Evolutionary conservation across 768 basidiomycete genomes (phyloP).

Genomic region (Leccinum disarticulatum): DNA sequence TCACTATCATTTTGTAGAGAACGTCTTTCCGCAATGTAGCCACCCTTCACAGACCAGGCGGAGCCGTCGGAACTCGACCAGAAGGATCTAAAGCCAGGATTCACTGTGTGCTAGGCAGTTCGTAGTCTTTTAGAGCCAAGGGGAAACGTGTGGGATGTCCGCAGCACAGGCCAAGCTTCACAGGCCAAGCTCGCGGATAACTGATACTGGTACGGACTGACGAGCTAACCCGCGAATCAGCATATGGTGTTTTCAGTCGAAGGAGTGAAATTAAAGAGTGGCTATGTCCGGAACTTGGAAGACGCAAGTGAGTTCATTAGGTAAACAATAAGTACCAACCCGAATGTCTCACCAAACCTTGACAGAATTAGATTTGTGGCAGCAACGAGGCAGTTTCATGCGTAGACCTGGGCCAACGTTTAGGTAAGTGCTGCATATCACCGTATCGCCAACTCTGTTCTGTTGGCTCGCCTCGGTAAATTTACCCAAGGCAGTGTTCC

Average conservation of each 20-base stretch:
- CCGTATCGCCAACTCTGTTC: not conserved
- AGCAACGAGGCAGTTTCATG: not conserved
- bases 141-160: not conserved
- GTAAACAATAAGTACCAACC: no score
- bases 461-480: not conserved
- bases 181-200: not conserved
- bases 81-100: not conserved
- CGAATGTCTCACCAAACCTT: not conserved
- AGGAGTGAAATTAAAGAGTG: not conserved
- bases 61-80: conserved; percentile 3
- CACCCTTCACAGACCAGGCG: conserved; percentile 10
- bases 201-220: not conserved
- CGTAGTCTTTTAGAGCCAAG: not conserved
- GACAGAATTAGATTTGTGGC: not conserved
- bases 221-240: not conserved
- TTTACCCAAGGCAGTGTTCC: not conserved
- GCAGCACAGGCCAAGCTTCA: not conserved
- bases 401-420: not conserved
- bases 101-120: not conserved
- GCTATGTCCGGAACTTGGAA: not conserved
- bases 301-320: no score
- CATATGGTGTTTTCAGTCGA: not conserved
- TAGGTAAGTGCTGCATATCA: not conserved
- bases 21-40: conserved; percentile 10
- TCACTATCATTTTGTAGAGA: not conserved